A percentile compares a stretch with the other conserved stretches of the same genome.
Conservation (phyloP, 2,329 filamentous ascomycete species). For the Cordyceps cateniannulata region DNA sequence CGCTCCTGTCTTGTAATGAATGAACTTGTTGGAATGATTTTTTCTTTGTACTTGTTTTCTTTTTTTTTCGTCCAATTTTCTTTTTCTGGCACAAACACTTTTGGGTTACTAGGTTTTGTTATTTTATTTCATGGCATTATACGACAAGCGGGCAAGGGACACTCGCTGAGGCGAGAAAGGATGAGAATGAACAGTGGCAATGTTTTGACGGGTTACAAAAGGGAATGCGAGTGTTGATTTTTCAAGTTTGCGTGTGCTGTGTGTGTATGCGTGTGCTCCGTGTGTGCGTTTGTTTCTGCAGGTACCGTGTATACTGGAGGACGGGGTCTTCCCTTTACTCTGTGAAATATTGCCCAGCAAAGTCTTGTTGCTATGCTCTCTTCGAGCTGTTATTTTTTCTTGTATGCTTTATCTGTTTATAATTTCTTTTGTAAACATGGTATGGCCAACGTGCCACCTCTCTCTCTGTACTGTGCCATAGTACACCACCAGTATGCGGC, state of each 20-base stretch:
- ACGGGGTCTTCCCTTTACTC: no score
- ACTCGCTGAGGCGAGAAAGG: not conserved
- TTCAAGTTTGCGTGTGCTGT: not conserved
- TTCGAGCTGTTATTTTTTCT: no score
- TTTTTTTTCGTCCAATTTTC: not conserved
- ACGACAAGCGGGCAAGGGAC: not conserved
- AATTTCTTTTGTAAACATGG: no score
- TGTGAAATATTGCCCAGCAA: no score
- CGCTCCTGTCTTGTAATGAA: slow-evolving; percentile 30
- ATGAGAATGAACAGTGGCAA: not conserved
- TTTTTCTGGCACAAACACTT: not conserved
- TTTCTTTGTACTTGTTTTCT: slow-evolving; percentile 19
- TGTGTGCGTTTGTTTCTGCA: no score
- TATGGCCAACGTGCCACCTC: no score
- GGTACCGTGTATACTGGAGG: no score
- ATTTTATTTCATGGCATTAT: slow-evolving; percentile 9
- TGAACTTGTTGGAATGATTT: slow-evolving; percentile 29
- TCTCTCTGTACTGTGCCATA: no score
- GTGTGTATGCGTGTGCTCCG: not conserved
- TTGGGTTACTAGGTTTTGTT: not conserved
- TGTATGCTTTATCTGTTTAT: no score
- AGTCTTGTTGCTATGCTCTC: no score
- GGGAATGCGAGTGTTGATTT: not conserved
- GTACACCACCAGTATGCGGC: no score
- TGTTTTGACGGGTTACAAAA: slow-evolving; percentile 13